A percentile compares a stretch with the other conserved stretches of the same genome.
These are phyloP conservation scores for Trichoderma sp. DNA, from an alignment of 2,329 filamentous ascomycete genomes.

Conservation along the genomic window DNA sequence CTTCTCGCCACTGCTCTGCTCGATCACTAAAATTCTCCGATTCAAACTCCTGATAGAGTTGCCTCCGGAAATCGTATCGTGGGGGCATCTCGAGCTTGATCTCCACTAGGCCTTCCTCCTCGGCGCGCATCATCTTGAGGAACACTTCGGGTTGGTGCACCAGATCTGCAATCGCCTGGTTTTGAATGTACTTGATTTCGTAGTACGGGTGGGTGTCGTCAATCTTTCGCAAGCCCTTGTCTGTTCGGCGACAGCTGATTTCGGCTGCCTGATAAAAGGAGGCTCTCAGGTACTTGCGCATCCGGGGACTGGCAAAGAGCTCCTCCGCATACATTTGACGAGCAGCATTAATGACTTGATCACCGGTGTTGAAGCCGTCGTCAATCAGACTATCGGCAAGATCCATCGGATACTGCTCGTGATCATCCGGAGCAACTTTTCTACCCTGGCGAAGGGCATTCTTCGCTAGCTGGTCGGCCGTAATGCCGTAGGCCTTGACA, in stretches of 20 bases:
- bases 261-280: constrained; percentile 80
- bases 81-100: constrained; percentile 76
- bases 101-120: constrained; percentile 88
- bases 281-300: constrained; percentile 81
- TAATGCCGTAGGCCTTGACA: constrained; percentile 86
- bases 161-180: constrained; percentile 79
- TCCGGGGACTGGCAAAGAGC: constrained; percentile 78
- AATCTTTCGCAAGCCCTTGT: constrained; percentile 90
- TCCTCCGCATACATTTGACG: constrained; percentile 91
- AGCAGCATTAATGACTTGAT: constrained; percentile 72
- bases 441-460: constrained; percentile 78
- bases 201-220: constrained; percentile 96
- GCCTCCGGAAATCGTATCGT: constrained; percentile 70
- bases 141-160: constrained; percentile 84
- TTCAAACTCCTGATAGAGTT: constrained; percentile 78
- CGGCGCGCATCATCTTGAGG: constrained; percentile 94
- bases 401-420: constrained; percentile 74
- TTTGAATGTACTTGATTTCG: constrained; percentile 93
- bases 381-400: constrained; percentile 77
- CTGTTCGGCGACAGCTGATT: constrained; percentile 84
- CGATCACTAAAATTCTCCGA: constrained; percentile 95
- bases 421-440: constrained; percentile 81
- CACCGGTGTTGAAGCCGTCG: constrained; percentile 70
- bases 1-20: constrained; percentile 90
- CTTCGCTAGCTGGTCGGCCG: constrained; percentile 80